Evolutionary conservation across 768 basidiomycete genomes (phyloP), one percentile per base, ranked within the genome.

Genomic region (Russula sp.): DNA sequence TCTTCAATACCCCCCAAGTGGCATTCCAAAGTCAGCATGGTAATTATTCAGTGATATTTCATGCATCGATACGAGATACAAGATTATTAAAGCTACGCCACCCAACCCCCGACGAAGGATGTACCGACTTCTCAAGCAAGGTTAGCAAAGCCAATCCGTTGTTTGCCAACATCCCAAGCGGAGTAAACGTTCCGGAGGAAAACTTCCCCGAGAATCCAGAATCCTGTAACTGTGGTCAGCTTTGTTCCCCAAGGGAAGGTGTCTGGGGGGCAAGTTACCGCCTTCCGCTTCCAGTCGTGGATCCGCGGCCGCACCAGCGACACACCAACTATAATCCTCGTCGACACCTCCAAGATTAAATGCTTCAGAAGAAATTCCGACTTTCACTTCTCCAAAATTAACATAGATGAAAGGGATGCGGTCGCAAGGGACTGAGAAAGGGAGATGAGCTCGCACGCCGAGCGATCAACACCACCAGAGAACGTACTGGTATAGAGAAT

Each of bases 281-380:
- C 3, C 2, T 10, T 29, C 2, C 25, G 25, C 3, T 29, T 29
- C 25, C 25, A 29, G 25, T 29, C n/a, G n/a, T n/a, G n/a, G n/a
- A n/a, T n/a, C n/a, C n/a, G n/a, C 14, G 1, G 20, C 5, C 3
- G 39, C 57, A 9, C 60, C 60, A 32, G 42, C 60, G 5, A 45
- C 1, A 45, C 60, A 61, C 25, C 16, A 6, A 16, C 20, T 35
- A 4, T 54, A 55, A 3, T 9, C 41, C 14, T 16, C 2, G 7
- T 35, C 41, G 29, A 35, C 25, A 42, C 39, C 39, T 29, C 60
- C 59, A 9, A 32, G 52, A 56, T 47, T 49, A 38, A 61, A 61
- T 1, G 45, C 3, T 6, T 9, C 42, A 13, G 51, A 42, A 8
- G 51, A 20, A 18, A 53, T 45, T 29, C 8, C 38, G 47, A 61